Evolutionary conservation across 495 filamentous ascomycete genomes (phyloP).

Genomic region (Immersiella caudata): DNA sequence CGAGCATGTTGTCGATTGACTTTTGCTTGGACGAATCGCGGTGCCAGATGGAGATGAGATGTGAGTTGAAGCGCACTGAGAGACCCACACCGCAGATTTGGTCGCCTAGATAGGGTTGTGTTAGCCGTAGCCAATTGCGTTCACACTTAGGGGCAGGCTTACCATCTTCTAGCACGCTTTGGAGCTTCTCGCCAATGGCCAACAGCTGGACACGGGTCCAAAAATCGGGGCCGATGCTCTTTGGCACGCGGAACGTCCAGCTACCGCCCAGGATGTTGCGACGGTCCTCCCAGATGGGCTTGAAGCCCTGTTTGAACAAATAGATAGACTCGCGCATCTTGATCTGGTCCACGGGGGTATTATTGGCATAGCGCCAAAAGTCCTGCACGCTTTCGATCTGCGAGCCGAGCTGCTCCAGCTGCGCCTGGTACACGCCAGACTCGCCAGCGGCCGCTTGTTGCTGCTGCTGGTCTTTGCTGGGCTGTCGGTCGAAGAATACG

Average conservation of each 20-base stretch:
- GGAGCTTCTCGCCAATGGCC: slow-evolving; percentile 82
- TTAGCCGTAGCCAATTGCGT: background rate
- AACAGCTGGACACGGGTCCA: slow-evolving; percentile 80
- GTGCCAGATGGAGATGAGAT: slow-evolving; percentile 87
- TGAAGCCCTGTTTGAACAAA: slow-evolving; percentile 83
- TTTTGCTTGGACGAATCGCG: slow-evolving; percentile 72
- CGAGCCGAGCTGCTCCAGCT: slow-evolving; percentile 66
- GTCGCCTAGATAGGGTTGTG: slow-evolving; percentile 56
- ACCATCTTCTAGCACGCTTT: slow-evolving; percentile 73
- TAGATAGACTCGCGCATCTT: slow-evolving; percentile 81
- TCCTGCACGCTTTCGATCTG: slow-evolving; percentile 75
- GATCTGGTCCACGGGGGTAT: slow-evolving; percentile 76
- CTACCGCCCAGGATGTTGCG: slow-evolving; percentile 79
- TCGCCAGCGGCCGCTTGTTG: slow-evolving; percentile 31
- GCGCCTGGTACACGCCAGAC: slow-evolving; percentile 55
- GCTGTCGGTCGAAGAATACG: slow-evolving; percentile 60
- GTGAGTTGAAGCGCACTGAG: slow-evolving; percentile 72
- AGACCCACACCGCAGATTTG: slow-evolving; percentile 77
- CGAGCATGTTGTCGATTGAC: slow-evolving; percentile 70
- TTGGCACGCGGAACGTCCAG: slow-evolving; percentile 86
- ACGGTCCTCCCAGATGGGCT: slow-evolving; percentile 88
- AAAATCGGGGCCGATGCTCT: slow-evolving; percentile 69
- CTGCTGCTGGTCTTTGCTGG: slow-evolving; percentile 17
- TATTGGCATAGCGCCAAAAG: slow-evolving; percentile 91
- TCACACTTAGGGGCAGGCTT: slow-evolving; percentile 26